phyloP scores from a whole-genome alignment of 164 flowering plant species.

The Dillenia suffruticosa region DNA sequence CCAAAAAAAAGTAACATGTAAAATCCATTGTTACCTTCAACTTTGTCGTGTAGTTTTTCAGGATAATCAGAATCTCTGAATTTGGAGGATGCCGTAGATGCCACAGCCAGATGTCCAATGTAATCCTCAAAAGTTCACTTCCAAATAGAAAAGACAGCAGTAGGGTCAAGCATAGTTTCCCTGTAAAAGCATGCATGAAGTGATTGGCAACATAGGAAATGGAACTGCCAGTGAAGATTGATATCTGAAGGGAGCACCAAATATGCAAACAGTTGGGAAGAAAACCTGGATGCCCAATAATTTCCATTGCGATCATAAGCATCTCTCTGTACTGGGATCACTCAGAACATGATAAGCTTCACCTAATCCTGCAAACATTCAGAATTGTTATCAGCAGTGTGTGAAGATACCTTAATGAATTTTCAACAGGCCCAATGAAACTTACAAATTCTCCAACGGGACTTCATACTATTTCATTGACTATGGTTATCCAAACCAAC shows the following conservation, averaged over 20 bases:
- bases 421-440: too few species aligned
- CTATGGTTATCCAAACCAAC: too few species aligned
- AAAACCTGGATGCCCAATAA: conserved; percentile 57
- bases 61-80: conserved; percentile 50
- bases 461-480: too few species aligned
- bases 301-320: conserved; percentile 83
- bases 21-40: conserved; percentile 57
- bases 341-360: conserved; percentile 96
- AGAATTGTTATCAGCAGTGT: background rate
- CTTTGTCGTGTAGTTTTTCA: conserved; percentile 56
- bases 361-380: conserved; percentile 54
- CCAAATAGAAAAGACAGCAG: conserved; percentile 94
- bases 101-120: conserved; percentile 85
- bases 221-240: background rate
- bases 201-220: background rate
- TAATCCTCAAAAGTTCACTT: conserved; percentile 87
- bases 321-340: conserved; percentile 80
- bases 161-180: conserved; percentile 86
- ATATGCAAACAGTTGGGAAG: too few species aligned
- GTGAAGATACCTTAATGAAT: too few species aligned
- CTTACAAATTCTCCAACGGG: too few species aligned
- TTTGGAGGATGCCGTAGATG: conserved; percentile 88
- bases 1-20: background rate
- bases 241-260: background rate
- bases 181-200: conserved; percentile 25